Percentiles rank a stretch among this genome's conserved stretches.
phyloP scores from a whole-genome alignment of 306 rosid genomes.

The Ochetophila trinervis region DNA sequence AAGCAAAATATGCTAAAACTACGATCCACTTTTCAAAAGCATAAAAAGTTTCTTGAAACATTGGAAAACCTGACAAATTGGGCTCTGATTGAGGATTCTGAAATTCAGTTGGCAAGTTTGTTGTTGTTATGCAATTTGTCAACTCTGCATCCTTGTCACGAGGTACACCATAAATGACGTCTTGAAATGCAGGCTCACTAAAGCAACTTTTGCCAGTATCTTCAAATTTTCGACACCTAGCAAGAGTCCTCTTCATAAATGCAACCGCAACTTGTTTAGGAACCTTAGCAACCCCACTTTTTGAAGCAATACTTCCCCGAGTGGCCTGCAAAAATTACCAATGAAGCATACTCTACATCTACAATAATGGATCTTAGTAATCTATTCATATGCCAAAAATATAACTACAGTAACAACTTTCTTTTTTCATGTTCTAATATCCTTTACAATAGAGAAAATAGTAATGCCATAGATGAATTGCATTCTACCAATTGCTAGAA shows the following conservation, averaged over 20 bases:
- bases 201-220: slow-evolving; percentile 74
- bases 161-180: slow-evolving; percentile 47
- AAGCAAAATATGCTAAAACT: background rate
- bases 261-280: slow-evolving; percentile 63
- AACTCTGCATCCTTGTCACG: slow-evolving; percentile 33
- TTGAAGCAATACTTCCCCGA: slow-evolving; percentile 69
- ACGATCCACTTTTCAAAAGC: background rate
- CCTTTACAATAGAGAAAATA: background rate
- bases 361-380: background rate
- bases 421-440: no score
- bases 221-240: slow-evolving; percentile 62
- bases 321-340: slow-evolving; percentile 65
- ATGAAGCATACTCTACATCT: slow-evolving; percentile 12
- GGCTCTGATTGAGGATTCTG: slow-evolving; percentile 26
- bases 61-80: slow-evolving; percentile 41
- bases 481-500: background rate
- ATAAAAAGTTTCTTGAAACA: slow-evolving; percentile 1
- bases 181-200: slow-evolving; percentile 54
- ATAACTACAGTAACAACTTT: no score
- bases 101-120: slow-evolving; percentile 20
- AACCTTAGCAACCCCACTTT: slow-evolving; percentile 63
- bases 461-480: background rate
- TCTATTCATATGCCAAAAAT: background rate
- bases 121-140: slow-evolving; percentile 28
- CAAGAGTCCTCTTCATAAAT: slow-evolving; percentile 76